A percentile compares a stretch with the other conserved stretches of the same genome.
Evolutionary conservation across 495 filamentous ascomycete genomes (phyloP).

Genomic region (Oleoguttula mirabilis): DNA sequence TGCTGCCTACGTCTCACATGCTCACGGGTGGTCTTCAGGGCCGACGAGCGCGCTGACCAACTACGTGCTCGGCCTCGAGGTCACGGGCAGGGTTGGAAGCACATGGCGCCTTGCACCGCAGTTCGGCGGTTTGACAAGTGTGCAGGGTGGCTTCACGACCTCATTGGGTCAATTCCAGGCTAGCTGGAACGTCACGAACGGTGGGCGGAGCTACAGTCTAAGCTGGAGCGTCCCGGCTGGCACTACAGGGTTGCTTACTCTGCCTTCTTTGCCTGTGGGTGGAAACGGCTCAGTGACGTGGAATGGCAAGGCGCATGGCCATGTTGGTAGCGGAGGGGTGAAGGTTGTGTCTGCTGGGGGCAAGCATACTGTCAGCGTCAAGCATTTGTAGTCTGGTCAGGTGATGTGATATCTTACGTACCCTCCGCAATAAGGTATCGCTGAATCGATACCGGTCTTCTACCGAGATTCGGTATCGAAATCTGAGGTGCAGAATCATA

Average conservation of each 20-base stretch:
- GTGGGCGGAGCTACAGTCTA: constrained; percentile 4
- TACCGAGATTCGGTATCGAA: too few relatives aligned
- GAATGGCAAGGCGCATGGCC: constrained; percentile 7
- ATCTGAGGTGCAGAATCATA: too few relatives aligned
- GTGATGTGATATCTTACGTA: too few relatives aligned
- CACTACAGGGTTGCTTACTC: constrained; percentile 7
- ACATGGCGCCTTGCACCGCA: constrained; percentile 24
- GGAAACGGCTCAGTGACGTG: background rate
- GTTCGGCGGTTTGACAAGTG: constrained; percentile 23
- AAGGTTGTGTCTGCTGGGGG: too few relatives aligned
- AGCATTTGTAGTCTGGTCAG: too few relatives aligned
- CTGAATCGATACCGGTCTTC: too few relatives aligned
- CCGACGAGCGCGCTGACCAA: constrained; percentile 26
- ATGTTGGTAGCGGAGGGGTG: too few relatives aligned
- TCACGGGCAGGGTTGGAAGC: constrained; percentile 16
- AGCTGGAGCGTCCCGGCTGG: constrained; percentile 8
- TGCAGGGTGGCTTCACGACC: constrained; percentile 27
- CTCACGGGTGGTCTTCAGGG: constrained; percentile 29
- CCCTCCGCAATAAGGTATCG: too few relatives aligned
- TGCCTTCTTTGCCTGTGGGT: constrained; percentile 10
- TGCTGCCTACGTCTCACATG: constrained; percentile 23
- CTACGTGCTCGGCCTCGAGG: constrained; percentile 22
- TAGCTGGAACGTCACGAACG: constrained; percentile 14
- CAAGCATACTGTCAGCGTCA: too few relatives aligned
- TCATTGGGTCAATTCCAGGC: constrained; percentile 17